Evolutionary conservation across 2,329 filamentous ascomycete genomes (phyloP).

Genomic region (Phialophora macrospora): DNA sequence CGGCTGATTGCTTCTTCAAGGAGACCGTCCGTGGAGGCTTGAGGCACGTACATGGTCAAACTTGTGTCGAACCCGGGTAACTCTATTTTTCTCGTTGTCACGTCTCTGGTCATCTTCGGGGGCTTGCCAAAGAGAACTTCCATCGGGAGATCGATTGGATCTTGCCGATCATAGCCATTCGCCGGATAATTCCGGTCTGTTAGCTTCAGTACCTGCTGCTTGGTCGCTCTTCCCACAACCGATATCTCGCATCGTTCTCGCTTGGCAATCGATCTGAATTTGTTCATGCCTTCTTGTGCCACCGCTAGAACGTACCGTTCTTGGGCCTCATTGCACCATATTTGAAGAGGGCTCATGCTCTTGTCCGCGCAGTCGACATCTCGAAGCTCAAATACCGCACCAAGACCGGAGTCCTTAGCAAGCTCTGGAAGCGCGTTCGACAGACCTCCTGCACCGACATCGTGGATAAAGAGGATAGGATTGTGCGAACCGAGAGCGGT

Average conservation of each 20-base stretch:
- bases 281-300: constrained; percentile 76
- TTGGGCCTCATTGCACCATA: constrained; percentile 97
- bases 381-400: constrained; percentile 90
- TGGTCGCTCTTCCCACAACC: constrained; percentile 79
- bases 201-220: constrained; percentile 74
- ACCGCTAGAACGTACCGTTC: constrained; percentile 94
- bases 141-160: constrained; percentile 88
- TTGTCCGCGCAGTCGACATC: constrained; percentile 88
- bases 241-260: constrained; percentile 93
- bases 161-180: constrained; percentile 64
- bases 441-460: constrained; percentile 90
- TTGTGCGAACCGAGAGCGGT: constrained; percentile 80
- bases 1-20: constrained; percentile 75
- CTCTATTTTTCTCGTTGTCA: constrained; percentile 69
- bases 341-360: constrained; percentile 93
- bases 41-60: constrained; percentile 69
- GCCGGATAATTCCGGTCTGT: constrained; percentile 73
- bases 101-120: constrained; percentile 76
- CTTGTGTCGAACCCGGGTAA: constrained; percentile 76
- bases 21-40: constrained; percentile 56
- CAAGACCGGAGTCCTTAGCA: constrained; percentile 88
- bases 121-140: constrained; percentile 85
- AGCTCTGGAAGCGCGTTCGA: constrained; percentile 85
- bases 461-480: constrained; percentile 95
- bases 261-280: constrained; percentile 69